Evolutionary conservation across 768 basidiomycete genomes (phyloP).

Genomic region (Serendipita sp.): DNA sequence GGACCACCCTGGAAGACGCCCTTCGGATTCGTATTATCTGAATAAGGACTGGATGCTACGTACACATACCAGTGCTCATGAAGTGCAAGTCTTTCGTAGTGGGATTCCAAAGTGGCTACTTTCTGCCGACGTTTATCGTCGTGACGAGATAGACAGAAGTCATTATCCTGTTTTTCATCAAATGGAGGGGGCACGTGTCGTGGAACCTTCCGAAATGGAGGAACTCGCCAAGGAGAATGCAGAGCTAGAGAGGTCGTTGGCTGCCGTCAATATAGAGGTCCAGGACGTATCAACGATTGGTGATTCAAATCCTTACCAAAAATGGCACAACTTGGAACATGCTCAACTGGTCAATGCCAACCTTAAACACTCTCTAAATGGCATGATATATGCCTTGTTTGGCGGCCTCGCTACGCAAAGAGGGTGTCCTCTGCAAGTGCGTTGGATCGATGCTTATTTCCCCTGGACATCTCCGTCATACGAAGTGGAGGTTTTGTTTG

Average conservation of each 20-base stretch:
- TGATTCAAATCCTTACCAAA: conserved; percentile 65
- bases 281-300: conserved; percentile 70
- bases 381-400: conserved; percentile 69
- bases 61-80: conserved; percentile 97
- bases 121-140: conserved; percentile 90
- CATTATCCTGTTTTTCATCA: conserved; percentile 99
- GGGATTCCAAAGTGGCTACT: conserved; percentile 77
- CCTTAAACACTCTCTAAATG: conserved; percentile 79
- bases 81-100: conserved; percentile 66
- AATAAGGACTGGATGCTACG: conserved; percentile 84
- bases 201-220: conserved; percentile 27
- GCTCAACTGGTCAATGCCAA: conserved; percentile 66
- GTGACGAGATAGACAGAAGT: conserved; percentile 93
- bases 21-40: conserved; percentile 91
- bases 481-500: conserved; percentile 94
- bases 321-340: conserved; percentile 53
- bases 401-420: conserved; percentile 37
- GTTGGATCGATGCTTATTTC: conserved; percentile 98
- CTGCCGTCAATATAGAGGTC: conserved; percentile 62
- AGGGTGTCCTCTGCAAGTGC: conserved; percentile 59
- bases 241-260: conserved; percentile 41
- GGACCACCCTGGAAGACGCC: conserved; percentile 84
- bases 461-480: conserved; percentile 97
- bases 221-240: conserved; percentile 53
- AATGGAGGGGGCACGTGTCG: conserved; percentile 85